phyloP scores from a whole-genome alignment of 331 rosid species.

The Telfairia occidentalis region DNA sequence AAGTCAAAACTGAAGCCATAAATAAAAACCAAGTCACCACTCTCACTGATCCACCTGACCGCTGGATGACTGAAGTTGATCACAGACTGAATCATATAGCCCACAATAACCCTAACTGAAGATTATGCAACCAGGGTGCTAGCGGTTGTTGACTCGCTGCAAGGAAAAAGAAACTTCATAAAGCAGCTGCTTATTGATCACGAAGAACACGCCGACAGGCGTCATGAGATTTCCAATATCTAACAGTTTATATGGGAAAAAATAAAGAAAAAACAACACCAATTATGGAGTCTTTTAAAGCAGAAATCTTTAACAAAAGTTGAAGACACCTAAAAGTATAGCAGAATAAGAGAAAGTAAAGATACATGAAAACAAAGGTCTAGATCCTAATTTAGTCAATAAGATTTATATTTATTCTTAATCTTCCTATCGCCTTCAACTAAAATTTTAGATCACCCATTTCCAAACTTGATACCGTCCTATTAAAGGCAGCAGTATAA shows the following conservation, averaged over 20 bases:
- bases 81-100: not conserved
- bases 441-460: not conserved
- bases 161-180: not conserved
- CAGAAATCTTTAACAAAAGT: not conserved
- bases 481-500: not conserved
- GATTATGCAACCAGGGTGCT: slow-evolving; percentile 13
- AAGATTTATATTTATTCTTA: not conserved
- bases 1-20: slow-evolving; percentile 4
- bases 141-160: slow-evolving; percentile 15
- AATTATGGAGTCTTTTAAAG: too few species aligned
- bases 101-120: not conserved
- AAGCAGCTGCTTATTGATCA: not conserved
- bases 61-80: not conserved
- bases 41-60: not conserved
- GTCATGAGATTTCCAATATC: not conserved
- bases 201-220: not conserved
- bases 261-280: too few species aligned
- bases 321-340: not conserved
- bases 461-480: not conserved
- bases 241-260: too few species aligned
- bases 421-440: not conserved
- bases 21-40: not conserved
- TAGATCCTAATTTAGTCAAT: not conserved
- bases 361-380: not conserved
- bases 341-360: not conserved